Base-by-base conservation (phyloP, 768 basidiomycete species). In the Nidularia pulvinata region DNA sequence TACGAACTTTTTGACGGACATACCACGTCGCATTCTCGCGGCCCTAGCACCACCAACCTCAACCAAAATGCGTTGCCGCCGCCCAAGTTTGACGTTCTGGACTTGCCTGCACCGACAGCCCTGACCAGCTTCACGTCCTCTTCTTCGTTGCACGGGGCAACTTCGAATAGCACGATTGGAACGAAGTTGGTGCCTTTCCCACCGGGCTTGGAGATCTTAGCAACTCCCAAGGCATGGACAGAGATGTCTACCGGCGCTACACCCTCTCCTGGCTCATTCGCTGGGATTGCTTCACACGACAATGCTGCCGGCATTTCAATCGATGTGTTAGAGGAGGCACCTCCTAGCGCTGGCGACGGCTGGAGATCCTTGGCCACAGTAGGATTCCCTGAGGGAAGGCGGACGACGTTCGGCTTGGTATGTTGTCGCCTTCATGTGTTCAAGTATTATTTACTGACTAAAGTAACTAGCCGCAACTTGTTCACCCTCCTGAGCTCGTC, bases 241-340 rank as follows among this genome's bases (percentile, higher is more conserved):
- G 68, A 69, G 33, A 59, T 55, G 1, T 62, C 59, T 33, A 64
- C 44, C 47, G 32, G 46, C 30, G 45, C 48, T 4, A 55, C 53
- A 5, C 52, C 57, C 6, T 58, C 56, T 11, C 56, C 61, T 37
- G 52, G 43, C 1, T 60, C 57, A 42, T 53, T 52, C 52, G 49
- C 45, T 25, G 54, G 43, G 16, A 51, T 45, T 4, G 36, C 22
- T 32, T 30, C 33, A 33, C 19, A 68, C 68, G 48, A 76, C 67
- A 57, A 65, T 59, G 50, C 62, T 54, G 50, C 66, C 37, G 68
- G 57, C 2, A 69, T 84, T 51, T 68, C 76, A 3, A 77, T 84
- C 16, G 86, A 90, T 61, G 62, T 88, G 5, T 69, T 89, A 13
- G 89, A 91, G 55, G 85, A 89, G 34, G 84, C 77, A 22, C 89